These are phyloP conservation scores for Asclepias syriaca DNA, from an alignment of 257 asterid genomes.

Conservation along the genomic window DNA sequence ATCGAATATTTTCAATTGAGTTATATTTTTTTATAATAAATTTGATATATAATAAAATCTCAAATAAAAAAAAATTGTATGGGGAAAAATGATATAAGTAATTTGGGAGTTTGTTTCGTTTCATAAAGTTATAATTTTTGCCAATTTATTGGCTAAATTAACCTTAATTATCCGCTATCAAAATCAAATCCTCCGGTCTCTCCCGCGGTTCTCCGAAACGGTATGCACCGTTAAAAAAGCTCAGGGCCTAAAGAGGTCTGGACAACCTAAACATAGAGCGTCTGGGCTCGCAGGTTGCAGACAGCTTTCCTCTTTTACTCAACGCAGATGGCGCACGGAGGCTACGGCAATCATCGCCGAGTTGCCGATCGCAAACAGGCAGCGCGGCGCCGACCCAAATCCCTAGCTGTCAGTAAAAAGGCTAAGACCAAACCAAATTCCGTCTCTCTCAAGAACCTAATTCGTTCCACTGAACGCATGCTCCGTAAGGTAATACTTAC, in stretches of 20 bases:
- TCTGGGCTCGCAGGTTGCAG: background rate
- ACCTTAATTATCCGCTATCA: too few species aligned
- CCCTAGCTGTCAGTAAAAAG: conserved; percentile 58
- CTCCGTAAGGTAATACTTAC: conserved; percentile 59
- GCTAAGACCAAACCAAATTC: conserved; percentile 59
- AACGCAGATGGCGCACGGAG: conserved; percentile 67
- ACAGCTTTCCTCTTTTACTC: background rate
- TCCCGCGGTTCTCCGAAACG: background rate
- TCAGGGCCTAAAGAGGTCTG: background rate
- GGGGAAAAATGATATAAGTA: too few species aligned
- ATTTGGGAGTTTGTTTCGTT: too few species aligned
- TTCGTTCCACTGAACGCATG: conserved; percentile 84
- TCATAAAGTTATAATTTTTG: too few species aligned
- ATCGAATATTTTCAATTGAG: too few species aligned
- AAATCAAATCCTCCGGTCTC: too few species aligned
- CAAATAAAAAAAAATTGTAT: too few species aligned
- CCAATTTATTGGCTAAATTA: too few species aligned
- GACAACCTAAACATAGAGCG: background rate
- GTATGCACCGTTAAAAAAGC: too few species aligned
- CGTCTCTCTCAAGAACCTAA: conserved; percentile 77
- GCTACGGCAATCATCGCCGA: conserved; percentile 67
- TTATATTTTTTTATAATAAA: too few species aligned
- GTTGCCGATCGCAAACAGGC: conserved; percentile 42
- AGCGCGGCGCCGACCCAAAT: conserved; percentile 45
- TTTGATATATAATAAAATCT: too few species aligned